A percentile compares a stretch with the other conserved stretches of the same genome.
Conservation (phyloP, 164 flowering plant genomes). For the Tetrastigma voinierianum region DNA sequence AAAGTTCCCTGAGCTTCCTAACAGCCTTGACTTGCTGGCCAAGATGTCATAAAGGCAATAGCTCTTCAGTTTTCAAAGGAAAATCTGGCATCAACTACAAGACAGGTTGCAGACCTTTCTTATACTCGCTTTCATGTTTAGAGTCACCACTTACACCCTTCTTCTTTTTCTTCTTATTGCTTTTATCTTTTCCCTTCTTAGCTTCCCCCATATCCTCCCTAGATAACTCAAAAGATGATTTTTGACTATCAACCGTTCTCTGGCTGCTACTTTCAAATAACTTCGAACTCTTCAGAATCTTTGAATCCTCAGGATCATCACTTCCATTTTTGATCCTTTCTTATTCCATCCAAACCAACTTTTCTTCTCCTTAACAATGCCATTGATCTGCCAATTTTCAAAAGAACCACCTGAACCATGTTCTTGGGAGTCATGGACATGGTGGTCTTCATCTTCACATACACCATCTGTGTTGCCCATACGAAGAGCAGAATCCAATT, state of each 20-base stretch:
- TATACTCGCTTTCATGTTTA: constrained; percentile 91
- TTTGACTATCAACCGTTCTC: constrained; percentile 48
- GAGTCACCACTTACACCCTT: constrained; percentile 52
- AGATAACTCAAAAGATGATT: constrained; percentile 43
- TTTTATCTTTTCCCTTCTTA: constrained; percentile 74
- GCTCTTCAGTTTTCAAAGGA: constrained; percentile 90
- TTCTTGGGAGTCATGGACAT: constrained; percentile 41
- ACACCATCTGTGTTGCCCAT: constrained; percentile 65
- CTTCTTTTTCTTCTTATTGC: constrained; percentile 86
- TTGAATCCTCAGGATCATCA: constrained; percentile 67
- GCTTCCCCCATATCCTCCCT: constrained; percentile 56
- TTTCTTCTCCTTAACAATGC: constrained; percentile 75
- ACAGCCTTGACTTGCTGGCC: constrained; percentile 96
- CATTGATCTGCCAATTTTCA: constrained; percentile 60
- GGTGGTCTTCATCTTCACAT: constrained; percentile 64
- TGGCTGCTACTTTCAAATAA: constrained; percentile 63
- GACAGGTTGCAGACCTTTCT: constrained; percentile 94
- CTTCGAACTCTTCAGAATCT: constrained; percentile 67
- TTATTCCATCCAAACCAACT: constrained; percentile 95
- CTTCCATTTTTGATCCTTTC: constrained; percentile 53
- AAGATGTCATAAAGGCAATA: constrained; percentile 90
- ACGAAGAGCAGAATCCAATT: constrained; percentile 84
- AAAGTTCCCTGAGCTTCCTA: constrained; percentile 91
- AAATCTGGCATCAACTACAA: constrained; percentile 96
- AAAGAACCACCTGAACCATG: constrained; percentile 45